Evolutionary conservation across 192 early-diverging fungal genomes (phyloP).

Genomic region (Coemansia sp.): DNA sequence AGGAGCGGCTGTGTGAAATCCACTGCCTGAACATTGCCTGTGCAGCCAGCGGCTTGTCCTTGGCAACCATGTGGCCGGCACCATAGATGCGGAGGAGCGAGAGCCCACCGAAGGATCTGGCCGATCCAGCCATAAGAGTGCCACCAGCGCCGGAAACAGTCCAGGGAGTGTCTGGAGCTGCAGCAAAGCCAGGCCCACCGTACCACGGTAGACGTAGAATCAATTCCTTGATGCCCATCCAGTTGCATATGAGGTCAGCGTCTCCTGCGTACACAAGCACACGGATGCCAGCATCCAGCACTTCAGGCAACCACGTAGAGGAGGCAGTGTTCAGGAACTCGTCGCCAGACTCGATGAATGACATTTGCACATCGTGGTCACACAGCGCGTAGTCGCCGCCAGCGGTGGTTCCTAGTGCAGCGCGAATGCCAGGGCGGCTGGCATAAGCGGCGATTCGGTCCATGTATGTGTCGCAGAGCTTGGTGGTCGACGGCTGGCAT

Average conservation of each 20-base stretch:
- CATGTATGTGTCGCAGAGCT: conserved; percentile 82
- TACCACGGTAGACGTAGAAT: conserved; percentile 77
- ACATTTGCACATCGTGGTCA: conserved; percentile 70
- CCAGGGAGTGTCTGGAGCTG: conserved; percentile 73
- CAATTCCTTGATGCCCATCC: conserved; percentile 81
- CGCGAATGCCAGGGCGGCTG: conserved; percentile 67
- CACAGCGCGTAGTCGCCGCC: conserved; percentile 66
- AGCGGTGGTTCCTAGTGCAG: conserved; percentile 60
- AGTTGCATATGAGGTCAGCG: conserved; percentile 89
- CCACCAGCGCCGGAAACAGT: conserved; percentile 48
- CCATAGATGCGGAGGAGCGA: conserved; percentile 81
- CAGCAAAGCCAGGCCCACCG: conserved; percentile 66
- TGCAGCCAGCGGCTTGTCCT: conserved; percentile 78
- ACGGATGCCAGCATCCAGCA: conserved; percentile 74
- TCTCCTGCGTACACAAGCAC: conserved; percentile 87
- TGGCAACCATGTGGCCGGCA: conserved; percentile 88
- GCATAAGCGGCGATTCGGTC: conserved; percentile 70
- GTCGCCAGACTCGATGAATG: conserved; percentile 81
- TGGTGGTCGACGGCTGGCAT: conserved; percentile 62
- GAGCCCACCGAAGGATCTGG: conserved; percentile 65
- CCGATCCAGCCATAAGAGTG: conserved; percentile 51
- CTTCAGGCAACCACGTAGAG: conserved; percentile 55
- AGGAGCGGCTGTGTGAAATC: conserved; percentile 31
- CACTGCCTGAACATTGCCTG: conserved; percentile 82
- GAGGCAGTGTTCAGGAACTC: conserved; percentile 68